These are phyloP conservation scores for Fusarium brevicatenulatum DNA, from an alignment of 2,329 filamentous ascomycete genomes.

Conservation along the genomic window DNA sequence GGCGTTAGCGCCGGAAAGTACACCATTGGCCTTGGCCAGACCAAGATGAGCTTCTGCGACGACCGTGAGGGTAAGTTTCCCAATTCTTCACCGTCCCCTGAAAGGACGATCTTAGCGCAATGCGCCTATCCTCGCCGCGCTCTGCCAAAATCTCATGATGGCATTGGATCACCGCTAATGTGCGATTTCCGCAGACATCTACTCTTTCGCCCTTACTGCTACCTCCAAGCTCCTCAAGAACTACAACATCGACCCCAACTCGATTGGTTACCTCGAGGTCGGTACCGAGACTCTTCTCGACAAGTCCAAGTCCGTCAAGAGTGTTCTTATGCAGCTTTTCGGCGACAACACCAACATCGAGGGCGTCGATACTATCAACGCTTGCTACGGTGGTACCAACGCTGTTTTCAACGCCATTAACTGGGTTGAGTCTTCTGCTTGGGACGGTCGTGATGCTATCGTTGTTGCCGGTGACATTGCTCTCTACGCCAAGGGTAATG, in stretches of 20 bases:
- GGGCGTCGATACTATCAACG: constrained; percentile 84
- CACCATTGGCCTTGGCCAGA: constrained; percentile 91
- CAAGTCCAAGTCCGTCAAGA: constrained; percentile 93
- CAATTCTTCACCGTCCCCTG: constrained; percentile 24
- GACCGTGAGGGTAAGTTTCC: constrained; percentile 77
- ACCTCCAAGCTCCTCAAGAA: constrained; percentile 82
- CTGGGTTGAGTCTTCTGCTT: constrained; percentile 87
- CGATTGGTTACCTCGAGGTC: constrained; percentile 83
- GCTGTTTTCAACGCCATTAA: constrained; percentile 85
- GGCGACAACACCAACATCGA: constrained; percentile 86
- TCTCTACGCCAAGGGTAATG: constrained; percentile 84
- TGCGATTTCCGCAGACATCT: constrained; percentile 72
- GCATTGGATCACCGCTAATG: constrained; percentile 27
- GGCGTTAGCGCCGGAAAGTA: constrained; percentile 85
- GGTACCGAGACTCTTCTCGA: constrained; percentile 87
- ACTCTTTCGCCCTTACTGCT: constrained; percentile 83
- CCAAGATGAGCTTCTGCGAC: constrained; percentile 92
- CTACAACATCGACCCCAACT: constrained; percentile 82
- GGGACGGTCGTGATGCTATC: constrained; percentile 85
- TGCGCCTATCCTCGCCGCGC: constrained; percentile 13
- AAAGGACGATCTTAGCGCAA: constrained; percentile 13
- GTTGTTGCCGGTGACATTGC: constrained; percentile 86
- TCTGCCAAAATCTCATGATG: background rate
- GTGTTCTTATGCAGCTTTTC: constrained; percentile 87
- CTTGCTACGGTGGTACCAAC: constrained; percentile 88